A percentile compares a stretch with the other conserved stretches of the same genome.
These are phyloP conservation scores for Cystobasidium tubakii DNA, from an alignment of 768 basidiomycete species.

Conservation along the genomic window DNA sequence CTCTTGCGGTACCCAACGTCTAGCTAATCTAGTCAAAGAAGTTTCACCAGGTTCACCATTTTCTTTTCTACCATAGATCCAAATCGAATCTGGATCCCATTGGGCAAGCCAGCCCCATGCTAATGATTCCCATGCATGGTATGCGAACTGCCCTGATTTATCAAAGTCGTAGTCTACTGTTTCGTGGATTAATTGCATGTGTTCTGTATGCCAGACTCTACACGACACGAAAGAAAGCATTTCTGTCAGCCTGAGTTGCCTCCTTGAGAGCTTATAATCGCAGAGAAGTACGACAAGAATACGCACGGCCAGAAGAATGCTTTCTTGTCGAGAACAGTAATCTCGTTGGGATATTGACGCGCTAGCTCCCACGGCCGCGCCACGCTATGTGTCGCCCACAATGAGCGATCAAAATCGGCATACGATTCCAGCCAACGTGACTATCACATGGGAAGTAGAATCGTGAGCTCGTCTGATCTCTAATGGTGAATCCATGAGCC, in stretches of 20 bases:
- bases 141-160: conserved; percentile 34
- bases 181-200: conserved; percentile 28
- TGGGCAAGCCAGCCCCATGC: conserved; percentile 34
- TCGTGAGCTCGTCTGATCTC: not conserved
- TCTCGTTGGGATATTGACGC: conserved; percentile 47
- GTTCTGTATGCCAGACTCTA: conserved; percentile 33
- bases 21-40: conserved; percentile 27
- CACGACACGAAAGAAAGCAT: not conserved
- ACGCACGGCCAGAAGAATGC: conserved; percentile 37
- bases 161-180: conserved; percentile 30
- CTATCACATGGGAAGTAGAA: conserved; percentile 2
- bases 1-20: conserved; percentile 24
- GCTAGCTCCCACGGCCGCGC: conserved; percentile 46
- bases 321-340: conserved; percentile 48
- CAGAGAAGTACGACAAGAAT: no score
- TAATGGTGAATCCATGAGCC: no score
- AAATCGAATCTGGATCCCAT: conserved; percentile 32
- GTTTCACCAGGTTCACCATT: conserved; percentile 24
- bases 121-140: conserved; percentile 34
- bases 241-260: conserved; percentile 1
- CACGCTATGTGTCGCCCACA: conserved; percentile 42
- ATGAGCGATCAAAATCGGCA: conserved; percentile 38
- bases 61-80: conserved; percentile 32
- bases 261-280: no score
- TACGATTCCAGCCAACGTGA: conserved; percentile 42